Evolutionary conservation across 768 basidiomycete species (phyloP), one percentile per base, ranked within the genome.

Genomic region (Rhodotorula diobovata): DNA sequence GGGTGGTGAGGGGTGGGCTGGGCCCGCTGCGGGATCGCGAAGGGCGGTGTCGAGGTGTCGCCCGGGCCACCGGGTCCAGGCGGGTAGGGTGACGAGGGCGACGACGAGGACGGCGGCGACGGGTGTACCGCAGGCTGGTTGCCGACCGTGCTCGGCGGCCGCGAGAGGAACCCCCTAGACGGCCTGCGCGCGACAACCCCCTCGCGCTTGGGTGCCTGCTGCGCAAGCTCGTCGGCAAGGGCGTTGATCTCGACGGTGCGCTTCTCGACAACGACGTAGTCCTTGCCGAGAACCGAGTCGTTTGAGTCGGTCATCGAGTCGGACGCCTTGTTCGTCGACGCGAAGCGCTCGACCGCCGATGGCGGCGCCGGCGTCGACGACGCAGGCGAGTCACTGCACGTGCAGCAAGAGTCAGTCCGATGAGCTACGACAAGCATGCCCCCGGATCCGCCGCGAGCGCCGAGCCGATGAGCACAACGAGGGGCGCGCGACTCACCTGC

Each of bases 201-300:
- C 6, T 80, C 80, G 28, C 79, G 78, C 55, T 76, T 76, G 0
- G 81, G 78, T 14, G 79, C 78, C 60, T 23, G 45, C 35, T 80
- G 81, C n/a, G 82, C 82, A 25, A 83, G 78, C 71, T 83, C 82
- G 82, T 98, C 95, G 3, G 95, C 89, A 6, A 92, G 86, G 25
- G 87, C 87, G 79, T 91, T 92, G 79, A 97, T 91, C 79, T 98
- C 94, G 5, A 97, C 90, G 4, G 90, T 90, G 61, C 88, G 85
- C 64, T 99, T 93, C 54, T 89, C 93, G 2, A 98, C 90, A 1
- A 99, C 85, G 0, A 98, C 95, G 76, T 99, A 99, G 77, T 98
- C 95, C 63, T 78, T 77, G 2, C 79, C 80, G 16, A 82, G 77
- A 0, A 79, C 70, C 51, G 79, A 72, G 87, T 85, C 63, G 89